These are phyloP conservation scores for Eimeria acervulina DNA, from an alignment of 169 alveolate species.

Conservation along the genomic window DNA sequence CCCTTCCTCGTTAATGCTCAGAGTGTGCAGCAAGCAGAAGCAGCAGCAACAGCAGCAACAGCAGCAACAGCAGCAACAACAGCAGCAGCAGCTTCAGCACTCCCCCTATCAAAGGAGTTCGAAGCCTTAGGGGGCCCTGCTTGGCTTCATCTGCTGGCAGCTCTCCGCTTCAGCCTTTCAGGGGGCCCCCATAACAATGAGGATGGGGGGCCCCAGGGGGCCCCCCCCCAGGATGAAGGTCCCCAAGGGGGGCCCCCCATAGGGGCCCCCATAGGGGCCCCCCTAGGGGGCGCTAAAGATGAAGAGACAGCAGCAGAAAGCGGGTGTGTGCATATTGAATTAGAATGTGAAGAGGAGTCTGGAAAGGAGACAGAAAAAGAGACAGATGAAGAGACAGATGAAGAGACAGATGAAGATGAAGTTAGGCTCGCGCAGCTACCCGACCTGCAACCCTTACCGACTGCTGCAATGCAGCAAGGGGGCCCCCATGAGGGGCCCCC, in stretches of 20 bases:
- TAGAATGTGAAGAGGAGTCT: too few relatives aligned
- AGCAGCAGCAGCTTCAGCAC: background rate
- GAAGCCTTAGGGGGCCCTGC: constrained; percentile 26
- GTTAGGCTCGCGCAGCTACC: background rate
- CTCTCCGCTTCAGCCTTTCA: background rate
- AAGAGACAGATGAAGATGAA: constrained; percentile 37
- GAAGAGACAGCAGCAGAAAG: too few relatives aligned
- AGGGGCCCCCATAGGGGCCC: background rate
- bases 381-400: background rate
- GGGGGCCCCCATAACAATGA: background rate
- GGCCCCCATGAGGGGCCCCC: background rate
- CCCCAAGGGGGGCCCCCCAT: background rate
- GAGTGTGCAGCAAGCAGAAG: background rate
- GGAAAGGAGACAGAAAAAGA: background rate
- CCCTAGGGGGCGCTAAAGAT: too few relatives aligned
- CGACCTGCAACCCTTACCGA: background rate
- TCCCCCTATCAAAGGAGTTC: too few relatives aligned
- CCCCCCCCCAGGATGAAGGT: too few relatives aligned
- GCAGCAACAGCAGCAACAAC: background rate
- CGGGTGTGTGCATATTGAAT: background rate
- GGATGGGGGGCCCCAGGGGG: background rate
- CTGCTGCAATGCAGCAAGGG: background rate
- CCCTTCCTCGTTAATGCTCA: background rate
- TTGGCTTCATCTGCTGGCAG: background rate
- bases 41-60: constrained; percentile 21